phyloP scores from a whole-genome alignment of 768 basidiomycete genomes.

The Collybia mongolica region DNA sequence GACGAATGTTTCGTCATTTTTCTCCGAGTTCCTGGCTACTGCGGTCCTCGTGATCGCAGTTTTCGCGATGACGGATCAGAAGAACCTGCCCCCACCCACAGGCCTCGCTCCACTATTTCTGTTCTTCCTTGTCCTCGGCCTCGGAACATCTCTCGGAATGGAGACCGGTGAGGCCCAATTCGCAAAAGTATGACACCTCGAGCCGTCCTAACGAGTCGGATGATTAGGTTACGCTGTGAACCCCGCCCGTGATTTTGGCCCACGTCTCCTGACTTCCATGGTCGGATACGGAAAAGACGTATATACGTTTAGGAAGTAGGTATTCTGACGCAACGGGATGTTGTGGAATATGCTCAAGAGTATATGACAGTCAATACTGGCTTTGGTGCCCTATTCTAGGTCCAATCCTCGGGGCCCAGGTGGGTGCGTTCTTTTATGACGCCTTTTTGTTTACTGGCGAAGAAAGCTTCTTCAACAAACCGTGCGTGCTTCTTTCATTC shows the following conservation, averaged over 20 bases:
- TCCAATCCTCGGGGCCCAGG: constrained; percentile 54
- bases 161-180: constrained; percentile 40
- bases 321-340: background rate
- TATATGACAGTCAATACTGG: constrained; percentile 57
- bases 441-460: constrained; percentile 53
- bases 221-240: constrained; percentile 36
- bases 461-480: constrained; percentile 53
- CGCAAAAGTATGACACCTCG: background rate
- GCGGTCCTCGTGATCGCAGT: constrained; percentile 55
- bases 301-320: constrained; percentile 38
- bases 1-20: constrained; percentile 39
- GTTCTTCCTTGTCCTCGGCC: constrained; percentile 56
- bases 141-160: constrained; percentile 58
- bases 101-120: constrained; percentile 55
- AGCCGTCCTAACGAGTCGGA: background rate
- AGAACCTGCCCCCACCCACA: constrained; percentile 44
- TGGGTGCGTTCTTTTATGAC: constrained; percentile 58
- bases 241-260: constrained; percentile 49
- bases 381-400: constrained; percentile 67
- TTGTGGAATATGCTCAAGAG: background rate
- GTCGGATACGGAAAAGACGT: constrained; percentile 60
- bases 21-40: constrained; percentile 55
- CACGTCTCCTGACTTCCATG: constrained; percentile 65
- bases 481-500: constrained; percentile 31
- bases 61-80: constrained; percentile 50